Evolutionary conservation across 805 yeast species (phyloP).

Genomic region (Candida caryicola): DNA sequence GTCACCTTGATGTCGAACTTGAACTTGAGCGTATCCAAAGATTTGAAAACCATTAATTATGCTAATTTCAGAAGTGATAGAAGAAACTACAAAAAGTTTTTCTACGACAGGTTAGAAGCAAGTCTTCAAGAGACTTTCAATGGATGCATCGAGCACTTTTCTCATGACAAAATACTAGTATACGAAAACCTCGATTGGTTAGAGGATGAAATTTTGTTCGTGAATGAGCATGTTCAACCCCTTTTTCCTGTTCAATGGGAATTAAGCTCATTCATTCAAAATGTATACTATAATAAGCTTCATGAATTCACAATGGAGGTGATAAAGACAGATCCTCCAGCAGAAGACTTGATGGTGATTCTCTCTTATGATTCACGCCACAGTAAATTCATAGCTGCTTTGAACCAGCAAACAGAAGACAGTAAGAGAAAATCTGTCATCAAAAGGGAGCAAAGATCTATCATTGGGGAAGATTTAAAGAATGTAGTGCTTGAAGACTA

Average conservation of each 20-base stretch:
- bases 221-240: constrained; percentile 53
- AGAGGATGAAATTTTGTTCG: constrained; percentile 71
- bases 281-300: constrained; percentile 64
- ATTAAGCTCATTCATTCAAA: constrained; percentile 57
- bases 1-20: constrained; percentile 29
- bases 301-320: constrained; percentile 62
- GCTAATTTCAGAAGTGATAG: constrained; percentile 32
- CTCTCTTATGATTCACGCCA: constrained; percentile 75
- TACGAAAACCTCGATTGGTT: constrained; percentile 78
- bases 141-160: constrained; percentile 57
- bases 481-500: constrained; percentile 75
- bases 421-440: constrained; percentile 16
- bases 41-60: constrained; percentile 23
- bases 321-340: constrained; percentile 74
- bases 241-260: constrained; percentile 77
- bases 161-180: constrained; percentile 50
- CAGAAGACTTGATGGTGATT: constrained; percentile 68
- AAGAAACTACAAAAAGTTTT: constrained; percentile 61
- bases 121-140: constrained; percentile 66
- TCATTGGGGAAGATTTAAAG: constrained; percentile 70
- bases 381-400: constrained; percentile 30
- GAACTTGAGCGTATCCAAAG: constrained; percentile 18
- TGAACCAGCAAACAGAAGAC: constrained; percentile 14
- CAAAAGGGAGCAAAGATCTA: constrained; percentile 48
- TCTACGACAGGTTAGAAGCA: constrained; percentile 55